Base-by-base conservation (phyloP, 164 flowering plant genomes). In the Vitis rotundifolia region DNA sequence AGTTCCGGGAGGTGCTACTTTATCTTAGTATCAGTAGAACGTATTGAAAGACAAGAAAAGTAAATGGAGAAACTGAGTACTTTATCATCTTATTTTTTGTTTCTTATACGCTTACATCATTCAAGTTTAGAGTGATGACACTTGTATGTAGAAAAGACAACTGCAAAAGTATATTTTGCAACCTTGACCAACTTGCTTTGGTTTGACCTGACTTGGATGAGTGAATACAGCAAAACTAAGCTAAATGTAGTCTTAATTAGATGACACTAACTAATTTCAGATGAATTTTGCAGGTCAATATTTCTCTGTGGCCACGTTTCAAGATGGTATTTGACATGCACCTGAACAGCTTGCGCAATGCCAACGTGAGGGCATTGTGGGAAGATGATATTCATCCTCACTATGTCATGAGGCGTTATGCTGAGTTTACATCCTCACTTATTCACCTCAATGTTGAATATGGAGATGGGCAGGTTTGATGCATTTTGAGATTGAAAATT, bases 311-410 rank as follows among this genome's bases (percentile, higher is more conserved):
- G 99, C 99, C 99, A 61, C 97, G 97, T 70, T 96, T 96, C 81
- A 96, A 96, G 86, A 85, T 93, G 92, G 98, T 93, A 11, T 96
- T 96, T 79, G 99, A 96, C 82, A 77, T 93, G 98, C 98, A 96
- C 76, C 88, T 96, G 59, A 87, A 71, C 78, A 96, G 99, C 83
- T 73, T 95, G 71, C 87, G 93, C 3, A 93, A 86, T 83, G 99
- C 99, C 65, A 91, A 87, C 75, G 84, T 91, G 71, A 89, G 79
- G 79, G 82, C 86, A 5, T 78, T 96, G 71, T 96, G 99, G 99
- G 99, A 96, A 84, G 99, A 96, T 81, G 99, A 96, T 78, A 87
- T 90, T 53, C 99, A 88, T 84, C 98, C 99, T 62, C 99, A 96
- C 73, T 96, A 93, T 80, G 92, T 90, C 63, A 91, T 91, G 94